A percentile compares a stretch with the other conserved stretches of the same genome.
Evolutionary conservation across 495 filamentous ascomycete species (phyloP).

Genomic region (Parmelia sp.): DNA sequence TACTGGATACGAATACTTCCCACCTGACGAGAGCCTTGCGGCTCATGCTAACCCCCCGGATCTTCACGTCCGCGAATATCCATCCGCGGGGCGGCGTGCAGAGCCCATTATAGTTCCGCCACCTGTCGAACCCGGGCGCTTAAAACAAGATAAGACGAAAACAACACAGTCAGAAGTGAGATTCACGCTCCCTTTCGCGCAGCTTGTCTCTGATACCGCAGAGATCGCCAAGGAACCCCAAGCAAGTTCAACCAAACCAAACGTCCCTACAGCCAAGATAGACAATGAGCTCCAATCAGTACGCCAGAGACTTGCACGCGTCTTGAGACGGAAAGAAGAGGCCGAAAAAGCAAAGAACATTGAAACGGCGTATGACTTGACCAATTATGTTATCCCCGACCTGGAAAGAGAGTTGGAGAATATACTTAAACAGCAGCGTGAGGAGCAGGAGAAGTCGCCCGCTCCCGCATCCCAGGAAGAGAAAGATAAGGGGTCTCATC

Average conservation of each 20-base stretch:
- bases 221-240: conserved; percentile 1
- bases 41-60: background rate
- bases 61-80: background rate
- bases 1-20: background rate
- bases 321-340: conserved; percentile 3
- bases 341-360: conserved; percentile 5
- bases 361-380: conserved; percentile 4
- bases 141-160: background rate
- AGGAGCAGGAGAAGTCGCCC: background rate
- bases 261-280: background rate
- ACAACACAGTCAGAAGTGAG: conserved; percentile 2
- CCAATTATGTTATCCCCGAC: background rate
- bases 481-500: background rate
- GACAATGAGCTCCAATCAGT: background rate
- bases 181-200: background rate
- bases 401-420: background rate
- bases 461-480: background rate
- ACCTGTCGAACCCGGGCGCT: background rate
- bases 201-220: background rate
- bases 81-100: background rate
- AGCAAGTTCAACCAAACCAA: background rate
- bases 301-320: conserved; percentile 1
- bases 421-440: background rate
- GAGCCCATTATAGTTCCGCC: background rate
- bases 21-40: background rate